Percentiles rank a stretch among this genome's conserved stretches.
These are phyloP conservation scores for Aspergillus nomiae DNA, from an alignment of 2,329 filamentous ascomycete species.

Conservation along the genomic window DNA sequence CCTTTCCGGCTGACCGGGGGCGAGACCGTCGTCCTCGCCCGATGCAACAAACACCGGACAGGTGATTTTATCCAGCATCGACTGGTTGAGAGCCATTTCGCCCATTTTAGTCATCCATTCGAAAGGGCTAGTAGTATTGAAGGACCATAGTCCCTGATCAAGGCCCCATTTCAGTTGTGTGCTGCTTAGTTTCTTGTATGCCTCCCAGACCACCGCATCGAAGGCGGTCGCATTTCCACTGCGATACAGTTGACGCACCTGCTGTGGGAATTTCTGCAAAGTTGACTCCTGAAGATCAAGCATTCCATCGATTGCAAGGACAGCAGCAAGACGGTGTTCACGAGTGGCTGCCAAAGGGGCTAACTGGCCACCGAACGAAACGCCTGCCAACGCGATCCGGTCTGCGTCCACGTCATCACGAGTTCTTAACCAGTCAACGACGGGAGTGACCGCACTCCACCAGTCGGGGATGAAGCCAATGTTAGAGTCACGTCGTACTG, in stretches of 20 bases:
- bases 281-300: not conserved
- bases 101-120: not conserved
- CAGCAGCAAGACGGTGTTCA: conserved; percentile 1
- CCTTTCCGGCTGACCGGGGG: not conserved
- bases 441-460: conserved; percentile 44
- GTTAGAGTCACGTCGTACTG: conserved; percentile 43
- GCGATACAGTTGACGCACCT: not conserved
- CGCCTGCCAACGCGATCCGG: not conserved
- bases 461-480: conserved; percentile 50
- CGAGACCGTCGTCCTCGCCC: not conserved
- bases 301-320: not conserved
- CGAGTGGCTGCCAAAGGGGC: not conserved
- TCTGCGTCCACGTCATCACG: not conserved
- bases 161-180: not conserved
- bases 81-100: not conserved
- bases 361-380: not conserved
- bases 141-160: not conserved
- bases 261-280: not conserved
- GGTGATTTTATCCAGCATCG: not conserved
- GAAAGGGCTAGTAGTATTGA: not conserved
- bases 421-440: conserved; percentile 37
- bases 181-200: not conserved
- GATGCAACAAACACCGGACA: not conserved
- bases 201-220: not conserved
- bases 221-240: not conserved